These are phyloP conservation scores for Dryas octopetala DNA, from an alignment of 306 rosid genomes.

Conservation along the genomic window DNA sequence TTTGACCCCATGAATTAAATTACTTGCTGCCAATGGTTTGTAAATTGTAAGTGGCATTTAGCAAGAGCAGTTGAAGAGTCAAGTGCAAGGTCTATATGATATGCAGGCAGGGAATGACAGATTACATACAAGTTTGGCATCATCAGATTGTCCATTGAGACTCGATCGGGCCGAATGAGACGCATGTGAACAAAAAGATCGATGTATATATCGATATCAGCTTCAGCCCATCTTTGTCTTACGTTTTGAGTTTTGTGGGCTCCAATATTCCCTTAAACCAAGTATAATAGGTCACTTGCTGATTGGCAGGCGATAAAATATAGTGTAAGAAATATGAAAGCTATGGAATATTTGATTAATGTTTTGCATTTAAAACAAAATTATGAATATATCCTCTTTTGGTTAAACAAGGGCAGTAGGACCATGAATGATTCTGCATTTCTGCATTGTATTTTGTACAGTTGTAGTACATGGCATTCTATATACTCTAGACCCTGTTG, in stretches of 20 bases:
- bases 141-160: neutral
- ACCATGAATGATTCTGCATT: neutral
- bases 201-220: neutral
- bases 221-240: constrained; percentile 7
- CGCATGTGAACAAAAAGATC: neutral
- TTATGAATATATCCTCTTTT: constrained; percentile 4
- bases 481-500: neutral
- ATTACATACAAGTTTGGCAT: neutral
- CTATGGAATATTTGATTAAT: neutral
- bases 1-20: neutral
- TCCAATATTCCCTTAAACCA: constrained; percentile 5
- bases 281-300: neutral
- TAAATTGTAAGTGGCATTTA: neutral
- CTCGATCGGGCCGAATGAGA: neutral
- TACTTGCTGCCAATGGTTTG: neutral
- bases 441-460: constrained; percentile 1
- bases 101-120: neutral
- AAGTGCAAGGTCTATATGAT: neutral
- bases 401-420: neutral
- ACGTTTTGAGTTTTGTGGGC: neutral
- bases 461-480: constrained; percentile 4
- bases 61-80: neutral
- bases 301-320: neutral
- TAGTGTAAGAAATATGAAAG: neutral
- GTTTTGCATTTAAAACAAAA: neutral